These are phyloP conservation scores for Solanum paucissectum DNA, from an alignment of 257 asterid genomes.

Conservation along the genomic window DNA sequence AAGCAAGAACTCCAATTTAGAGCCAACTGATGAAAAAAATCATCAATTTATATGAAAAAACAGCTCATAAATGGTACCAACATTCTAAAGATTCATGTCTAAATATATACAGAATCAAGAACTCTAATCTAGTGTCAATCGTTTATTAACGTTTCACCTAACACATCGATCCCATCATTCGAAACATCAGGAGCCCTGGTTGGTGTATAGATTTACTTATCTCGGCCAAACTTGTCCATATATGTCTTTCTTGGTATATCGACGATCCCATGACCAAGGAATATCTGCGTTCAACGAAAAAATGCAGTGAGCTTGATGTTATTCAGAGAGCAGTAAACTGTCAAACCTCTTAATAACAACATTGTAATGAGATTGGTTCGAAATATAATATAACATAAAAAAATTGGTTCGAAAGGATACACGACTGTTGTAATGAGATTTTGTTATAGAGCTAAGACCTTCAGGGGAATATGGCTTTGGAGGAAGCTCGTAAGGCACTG, in stretches of 20 bases:
- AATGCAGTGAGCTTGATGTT: neutral
- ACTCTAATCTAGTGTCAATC: neutral
- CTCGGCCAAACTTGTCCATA: constrained; percentile 88
- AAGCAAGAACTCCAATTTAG: neutral
- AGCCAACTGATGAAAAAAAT: neutral
- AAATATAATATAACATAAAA: neutral
- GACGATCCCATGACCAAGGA: constrained; percentile 99
- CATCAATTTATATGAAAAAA: neutral
- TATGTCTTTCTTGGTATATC: constrained; percentile 63
- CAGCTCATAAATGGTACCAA: neutral
- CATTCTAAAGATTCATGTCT: neutral
- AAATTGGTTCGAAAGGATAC: neutral
- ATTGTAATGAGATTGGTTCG: neutral
- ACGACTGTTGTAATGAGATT: neutral
- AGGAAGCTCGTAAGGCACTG: constrained; percentile 89
- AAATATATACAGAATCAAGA: neutral
- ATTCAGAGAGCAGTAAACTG: neutral
- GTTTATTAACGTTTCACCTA: neutral
- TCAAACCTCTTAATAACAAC: neutral
- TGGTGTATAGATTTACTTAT: constrained; percentile 40
- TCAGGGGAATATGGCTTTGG: constrained; percentile 56
- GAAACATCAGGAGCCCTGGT: constrained; percentile 33
- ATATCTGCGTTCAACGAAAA: constrained; percentile 37
- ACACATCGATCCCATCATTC: neutral
- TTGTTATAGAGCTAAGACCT: constrained; percentile 28